Evolutionary conservation across 2,329 filamentous ascomycete species (phyloP).

Genomic region (Xylaria sp.): DNA sequence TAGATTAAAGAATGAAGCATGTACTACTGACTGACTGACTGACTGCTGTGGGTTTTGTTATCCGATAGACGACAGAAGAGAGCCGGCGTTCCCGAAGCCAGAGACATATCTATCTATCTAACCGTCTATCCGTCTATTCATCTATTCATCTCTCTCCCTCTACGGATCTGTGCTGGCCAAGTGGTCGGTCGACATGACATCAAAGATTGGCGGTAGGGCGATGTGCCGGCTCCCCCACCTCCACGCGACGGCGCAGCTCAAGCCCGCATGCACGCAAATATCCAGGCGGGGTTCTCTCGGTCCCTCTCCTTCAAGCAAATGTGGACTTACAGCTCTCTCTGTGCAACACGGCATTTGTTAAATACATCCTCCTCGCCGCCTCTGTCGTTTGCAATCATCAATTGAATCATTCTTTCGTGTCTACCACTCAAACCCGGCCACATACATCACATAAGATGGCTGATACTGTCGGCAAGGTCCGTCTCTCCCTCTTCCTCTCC

Average conservation of each 20-base stretch:
- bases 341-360: constrained; percentile 4
- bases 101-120: no score
- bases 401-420: background rate
- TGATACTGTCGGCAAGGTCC: constrained; percentile 59
- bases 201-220: background rate
- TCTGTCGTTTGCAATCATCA: background rate
- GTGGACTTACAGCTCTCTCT: constrained; percentile 1
- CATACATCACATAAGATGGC: constrained; percentile 47
- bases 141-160: no score
- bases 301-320: constrained; percentile 19
- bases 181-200: constrained; percentile 9
- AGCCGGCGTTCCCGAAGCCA: no score
- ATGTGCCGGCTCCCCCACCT: constrained; percentile 29
- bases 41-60: no score
- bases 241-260: constrained; percentile 16
- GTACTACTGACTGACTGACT: no score
- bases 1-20: no score
- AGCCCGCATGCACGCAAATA: constrained; percentile 25
- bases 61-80: no score
- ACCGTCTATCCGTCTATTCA: no score
- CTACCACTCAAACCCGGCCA: background rate
- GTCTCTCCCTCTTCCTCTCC: constrained; percentile 26
- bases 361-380: constrained; percentile 17
- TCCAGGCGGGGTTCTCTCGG: constrained; percentile 25
- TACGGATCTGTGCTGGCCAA: no score